phyloP scores from a whole-genome alignment of 768 basidiomycete species.

The Termitomyces sp. region DNA sequence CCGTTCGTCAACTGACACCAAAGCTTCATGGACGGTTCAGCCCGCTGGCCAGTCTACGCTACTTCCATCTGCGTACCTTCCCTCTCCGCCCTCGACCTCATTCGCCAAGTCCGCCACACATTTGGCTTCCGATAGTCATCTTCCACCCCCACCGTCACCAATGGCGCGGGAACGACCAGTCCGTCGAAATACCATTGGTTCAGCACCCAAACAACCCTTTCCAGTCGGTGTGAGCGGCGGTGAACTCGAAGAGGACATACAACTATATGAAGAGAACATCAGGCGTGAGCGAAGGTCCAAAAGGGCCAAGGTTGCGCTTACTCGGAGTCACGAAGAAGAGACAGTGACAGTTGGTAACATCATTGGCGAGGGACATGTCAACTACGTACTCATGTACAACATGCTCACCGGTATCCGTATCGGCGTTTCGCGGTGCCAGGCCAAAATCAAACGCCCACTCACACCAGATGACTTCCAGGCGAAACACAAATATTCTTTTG shows the following conservation, averaged over 20 bases:
- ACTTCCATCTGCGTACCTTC: slow-evolving; percentile 10
- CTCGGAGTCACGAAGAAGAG: slow-evolving; percentile 33
- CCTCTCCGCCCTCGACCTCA: slow-evolving; percentile 18
- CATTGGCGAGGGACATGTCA: slow-evolving; percentile 97
- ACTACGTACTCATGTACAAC: slow-evolving; percentile 99
- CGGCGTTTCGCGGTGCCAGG: slow-evolving; percentile 94
- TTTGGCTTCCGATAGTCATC: slow-evolving; percentile 39
- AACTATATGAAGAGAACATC: slow-evolving; percentile 87
- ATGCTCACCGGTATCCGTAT: slow-evolving; percentile 99
- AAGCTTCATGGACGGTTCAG: slow-evolving; percentile 30
- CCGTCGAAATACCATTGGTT: slow-evolving; percentile 73
- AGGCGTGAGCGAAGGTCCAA: slow-evolving; percentile 74
- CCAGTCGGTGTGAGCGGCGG: slow-evolving; percentile 34
- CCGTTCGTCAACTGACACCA: slow-evolving; percentile 52
- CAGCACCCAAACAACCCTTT: slow-evolving; percentile 29
- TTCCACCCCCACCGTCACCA: slow-evolving; percentile 46
- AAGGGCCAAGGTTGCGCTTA: slow-evolving; percentile 60
- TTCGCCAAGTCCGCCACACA: slow-evolving; percentile 23
- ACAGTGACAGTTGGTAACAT: slow-evolving; percentile 87
- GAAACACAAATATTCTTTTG: slow-evolving; percentile 93
- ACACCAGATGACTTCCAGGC: slow-evolving; percentile 86
- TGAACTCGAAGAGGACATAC: slow-evolving; percentile 77
- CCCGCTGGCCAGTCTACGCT: slow-evolving; percentile 16
- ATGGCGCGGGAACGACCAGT: slow-evolving; percentile 38
- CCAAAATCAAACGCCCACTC: slow-evolving; percentile 85